Evolutionary conservation across 2,329 filamentous ascomycete species (phyloP), one percentile per base, ranked within the genome.

Genomic region (Botryosphaeria agaves): DNA sequence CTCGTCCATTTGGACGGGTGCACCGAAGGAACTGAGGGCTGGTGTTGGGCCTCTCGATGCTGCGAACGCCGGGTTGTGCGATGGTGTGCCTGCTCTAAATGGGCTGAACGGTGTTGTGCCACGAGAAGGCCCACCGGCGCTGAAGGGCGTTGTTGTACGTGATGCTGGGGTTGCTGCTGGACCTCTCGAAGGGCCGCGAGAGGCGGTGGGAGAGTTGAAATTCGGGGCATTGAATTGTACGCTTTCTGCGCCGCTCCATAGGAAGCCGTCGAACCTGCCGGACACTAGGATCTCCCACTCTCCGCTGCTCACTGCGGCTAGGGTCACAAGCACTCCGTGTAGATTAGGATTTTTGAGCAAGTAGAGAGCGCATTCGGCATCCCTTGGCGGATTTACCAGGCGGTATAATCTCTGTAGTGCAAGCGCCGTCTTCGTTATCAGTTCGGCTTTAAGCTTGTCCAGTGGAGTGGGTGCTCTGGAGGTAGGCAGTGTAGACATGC

Each of bases 261-360:
- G 64, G 55, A 95, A 95, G 3, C 87, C 87, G 47, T 94, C 85
- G 44, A 95, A 95, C 17, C 87, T 78, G 17, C 87, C 87, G 0
- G 87, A 94, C 4, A 78, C 82, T 8, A 95, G 64, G 32, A 95
- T 92, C 38, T 94, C 87, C 87, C 87, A 95, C 53, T 95, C 87
- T n/a, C 81, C 79, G 28, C 75, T 70, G 47, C 78, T 89, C 42
- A 95, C 89, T 31, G 85, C 82, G 20, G 80, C 76, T 29, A 94
- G 66, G 0, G 87, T 93, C 24, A 82, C 75, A 3, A 95, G 70
- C 18, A 93, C 72, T 45, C 89, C 78, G 50, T 95, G 87, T 29
- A 89, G 71, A 8, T 70, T 63, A 0, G 76, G 74, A 49, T 94
- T 78, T 49, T 78, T 83, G 38, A 94, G 68, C 28, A 95, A 69